These are phyloP conservation scores for Mercurialis annua DNA, from an alignment of 345 rosid species.

Conservation along the genomic window DNA sequence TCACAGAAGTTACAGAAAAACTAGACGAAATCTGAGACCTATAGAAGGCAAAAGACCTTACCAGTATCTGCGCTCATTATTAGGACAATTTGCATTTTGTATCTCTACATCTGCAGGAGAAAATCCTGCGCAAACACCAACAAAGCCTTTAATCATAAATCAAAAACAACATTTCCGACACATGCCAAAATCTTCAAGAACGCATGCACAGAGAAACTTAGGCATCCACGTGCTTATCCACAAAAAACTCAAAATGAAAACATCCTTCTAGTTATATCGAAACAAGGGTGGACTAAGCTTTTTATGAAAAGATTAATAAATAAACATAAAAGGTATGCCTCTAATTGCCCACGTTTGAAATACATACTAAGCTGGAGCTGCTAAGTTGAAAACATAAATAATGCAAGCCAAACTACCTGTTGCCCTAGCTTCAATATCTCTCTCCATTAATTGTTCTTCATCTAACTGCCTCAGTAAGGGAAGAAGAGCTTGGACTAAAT, in stretches of 20 bases:
- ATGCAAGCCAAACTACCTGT: conserved; percentile 32
- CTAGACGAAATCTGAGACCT: background rate
- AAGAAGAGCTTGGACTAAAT: conserved; percentile 38
- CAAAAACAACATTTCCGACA: background rate
- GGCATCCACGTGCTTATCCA: background rate
- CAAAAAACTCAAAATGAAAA: background rate
- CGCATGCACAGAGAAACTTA: background rate
- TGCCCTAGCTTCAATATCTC: conserved; percentile 39
- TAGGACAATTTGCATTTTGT: conserved; percentile 3
- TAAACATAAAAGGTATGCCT: background rate
- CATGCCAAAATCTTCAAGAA: background rate
- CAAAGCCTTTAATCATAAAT: background rate
- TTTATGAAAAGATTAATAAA: background rate
- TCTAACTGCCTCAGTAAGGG: conserved; percentile 46
- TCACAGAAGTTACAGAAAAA: background rate
- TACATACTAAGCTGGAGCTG: background rate
- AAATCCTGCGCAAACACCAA: background rate
- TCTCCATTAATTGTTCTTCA: conserved; percentile 47
- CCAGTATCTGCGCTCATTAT: conserved; percentile 17
- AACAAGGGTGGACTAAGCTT: background rate
- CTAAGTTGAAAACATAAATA: background rate
- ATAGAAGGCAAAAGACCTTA: too few relatives aligned
- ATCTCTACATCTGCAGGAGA: conserved; percentile 9
- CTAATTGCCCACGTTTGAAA: background rate
- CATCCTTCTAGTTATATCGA: background rate